A percentile compares a stretch with the other conserved stretches of the same genome.
Conservation (phyloP, 2,329 filamentous ascomycete genomes). For the Neonectria coccinea region DNA sequence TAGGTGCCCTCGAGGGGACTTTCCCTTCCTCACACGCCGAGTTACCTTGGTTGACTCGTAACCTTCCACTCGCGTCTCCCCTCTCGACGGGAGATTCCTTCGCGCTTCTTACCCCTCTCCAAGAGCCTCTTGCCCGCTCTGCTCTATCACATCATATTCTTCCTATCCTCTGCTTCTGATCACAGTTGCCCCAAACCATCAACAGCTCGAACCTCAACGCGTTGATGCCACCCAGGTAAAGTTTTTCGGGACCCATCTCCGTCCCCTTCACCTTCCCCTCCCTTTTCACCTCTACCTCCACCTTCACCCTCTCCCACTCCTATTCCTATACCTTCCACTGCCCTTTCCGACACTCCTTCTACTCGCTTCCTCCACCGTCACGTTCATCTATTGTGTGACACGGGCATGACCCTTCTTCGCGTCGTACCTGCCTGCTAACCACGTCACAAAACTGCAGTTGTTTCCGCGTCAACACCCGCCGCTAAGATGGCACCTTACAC, state of each 20-base stretch:
- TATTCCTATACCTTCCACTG: neutral
- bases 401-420: neutral
- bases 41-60: neutral
- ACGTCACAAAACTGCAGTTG: neutral
- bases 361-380: neutral
- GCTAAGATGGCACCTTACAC: constrained; percentile 13
- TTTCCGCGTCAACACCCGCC: neutral
- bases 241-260: neutral
- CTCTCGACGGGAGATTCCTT: neutral
- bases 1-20: neutral
- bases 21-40: neutral
- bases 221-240: neutral
- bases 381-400: neutral
- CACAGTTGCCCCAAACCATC: neutral
- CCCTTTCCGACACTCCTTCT: neutral
- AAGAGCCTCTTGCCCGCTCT: neutral
- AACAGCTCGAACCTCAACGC: neutral
- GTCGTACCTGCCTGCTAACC: constrained; percentile 1
- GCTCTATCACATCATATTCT: neutral
- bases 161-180: neutral
- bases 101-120: neutral
- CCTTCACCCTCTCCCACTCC: neutral
- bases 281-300: no score
- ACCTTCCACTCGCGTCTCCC: neutral
- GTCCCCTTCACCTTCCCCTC: neutral